These are phyloP conservation scores for Cercospora nicotianae DNA, from an alignment of 2,329 filamentous ascomycete genomes.

Conservation along the genomic window DNA sequence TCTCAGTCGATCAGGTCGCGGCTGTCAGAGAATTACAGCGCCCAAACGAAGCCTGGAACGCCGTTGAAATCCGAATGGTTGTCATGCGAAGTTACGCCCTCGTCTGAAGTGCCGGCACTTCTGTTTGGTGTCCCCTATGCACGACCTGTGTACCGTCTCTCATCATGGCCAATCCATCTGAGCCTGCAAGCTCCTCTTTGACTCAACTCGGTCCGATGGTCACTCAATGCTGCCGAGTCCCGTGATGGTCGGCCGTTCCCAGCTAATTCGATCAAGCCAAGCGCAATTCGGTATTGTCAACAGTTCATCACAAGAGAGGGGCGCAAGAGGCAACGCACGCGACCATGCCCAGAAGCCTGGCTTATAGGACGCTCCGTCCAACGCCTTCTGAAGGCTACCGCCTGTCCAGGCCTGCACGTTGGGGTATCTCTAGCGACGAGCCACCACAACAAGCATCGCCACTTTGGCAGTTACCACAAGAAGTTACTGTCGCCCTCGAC, in stretches of 20 bases:
- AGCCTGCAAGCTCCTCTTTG: not conserved
- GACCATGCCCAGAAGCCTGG: not conserved
- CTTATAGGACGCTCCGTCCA: not conserved
- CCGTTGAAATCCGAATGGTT: not conserved
- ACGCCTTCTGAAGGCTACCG: not conserved
- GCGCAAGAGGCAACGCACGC: not conserved
- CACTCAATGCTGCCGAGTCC: not conserved
- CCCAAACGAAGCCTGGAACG: not conserved
- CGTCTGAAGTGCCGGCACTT: not conserved
- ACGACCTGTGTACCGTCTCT: not conserved
- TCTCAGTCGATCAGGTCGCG: not conserved
- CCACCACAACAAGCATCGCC: not conserved
- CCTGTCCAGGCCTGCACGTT: conserved; percentile 3
- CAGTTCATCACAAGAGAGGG: not conserved
- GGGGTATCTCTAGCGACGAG: conserved; percentile 1
- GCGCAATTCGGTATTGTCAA: not conserved
- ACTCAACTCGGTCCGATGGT: not conserved
- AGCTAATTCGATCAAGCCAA: conserved; percentile 6
- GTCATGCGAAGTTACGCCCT: not conserved
- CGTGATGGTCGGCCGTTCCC: conserved; percentile 2
- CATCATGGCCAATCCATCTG: not conserved
- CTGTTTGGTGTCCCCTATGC: not conserved
- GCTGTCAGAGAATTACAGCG: not conserved
- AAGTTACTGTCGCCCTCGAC: not conserved
- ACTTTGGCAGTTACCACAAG: not conserved